A percentile compares a stretch with the other conserved stretches of the same genome.
phyloP scores from a whole-genome alignment of 805 yeast genomes.

The Candida coquimbonensis region DNA sequence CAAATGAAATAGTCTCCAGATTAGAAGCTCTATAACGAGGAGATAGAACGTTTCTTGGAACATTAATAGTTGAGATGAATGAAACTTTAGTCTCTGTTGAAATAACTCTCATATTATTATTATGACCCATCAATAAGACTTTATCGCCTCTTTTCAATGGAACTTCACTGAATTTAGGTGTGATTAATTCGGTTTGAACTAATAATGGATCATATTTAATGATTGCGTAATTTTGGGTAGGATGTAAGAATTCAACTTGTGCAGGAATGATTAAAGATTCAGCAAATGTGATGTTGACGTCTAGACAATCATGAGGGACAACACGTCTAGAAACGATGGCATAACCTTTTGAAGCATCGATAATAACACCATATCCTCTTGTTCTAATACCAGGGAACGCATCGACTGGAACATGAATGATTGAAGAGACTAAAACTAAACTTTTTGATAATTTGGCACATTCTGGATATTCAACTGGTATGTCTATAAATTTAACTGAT shows the following conservation, averaged over 20 bases:
- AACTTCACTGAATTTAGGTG: constrained; percentile 53
- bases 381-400: constrained; percentile 59
- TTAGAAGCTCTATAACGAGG: constrained; percentile 87
- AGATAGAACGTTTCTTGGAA: constrained; percentile 58
- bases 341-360: constrained; percentile 75
- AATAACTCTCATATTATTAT: constrained; percentile 59
- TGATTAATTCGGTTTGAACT: constrained; percentile 60
- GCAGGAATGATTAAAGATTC: constrained; percentile 81
- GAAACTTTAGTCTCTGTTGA: constrained; percentile 71
- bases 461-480: constrained; percentile 48
- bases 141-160: constrained; percentile 71
- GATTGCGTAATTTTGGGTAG: constrained; percentile 79
- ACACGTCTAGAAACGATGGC: constrained; percentile 70
- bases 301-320: constrained; percentile 74
- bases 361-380: constrained; percentile 68
- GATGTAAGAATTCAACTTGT: constrained; percentile 76
- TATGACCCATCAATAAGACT: constrained; percentile 74
- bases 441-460: constrained; percentile 56
- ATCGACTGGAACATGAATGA: constrained; percentile 67
- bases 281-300: constrained; percentile 72
- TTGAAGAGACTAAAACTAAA: constrained; percentile 63
- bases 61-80: constrained; percentile 65
- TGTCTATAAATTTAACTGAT: constrained; percentile 61
- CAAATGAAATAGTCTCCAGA: constrained; percentile 68
- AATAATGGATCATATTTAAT: constrained; percentile 74